Conservation (phyloP, 805 yeast genomes). For the Ogataea pini region DNA sequence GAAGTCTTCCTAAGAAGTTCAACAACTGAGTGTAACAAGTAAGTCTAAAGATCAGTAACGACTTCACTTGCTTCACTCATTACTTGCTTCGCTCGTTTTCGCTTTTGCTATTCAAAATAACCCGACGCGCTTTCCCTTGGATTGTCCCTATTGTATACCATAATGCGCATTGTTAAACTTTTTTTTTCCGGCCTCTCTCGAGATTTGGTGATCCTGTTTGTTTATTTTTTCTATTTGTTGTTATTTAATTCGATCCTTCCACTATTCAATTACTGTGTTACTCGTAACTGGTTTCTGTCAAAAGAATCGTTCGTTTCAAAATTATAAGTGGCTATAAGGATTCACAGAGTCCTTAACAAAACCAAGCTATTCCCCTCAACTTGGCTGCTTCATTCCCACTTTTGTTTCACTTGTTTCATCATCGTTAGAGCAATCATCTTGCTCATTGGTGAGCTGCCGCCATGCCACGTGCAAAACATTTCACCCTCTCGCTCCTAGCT, state of each 20-base stretch:
- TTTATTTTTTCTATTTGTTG: not conserved
- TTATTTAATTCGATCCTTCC: not conserved
- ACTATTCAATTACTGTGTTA: not conserved
- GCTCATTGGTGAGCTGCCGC: too few species aligned
- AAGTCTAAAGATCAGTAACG: too few species aligned
- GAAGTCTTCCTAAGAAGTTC: too few species aligned
- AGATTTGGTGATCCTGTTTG: constrained; percentile 9
- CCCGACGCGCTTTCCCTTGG: not conserved
- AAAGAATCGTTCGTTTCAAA: not conserved
- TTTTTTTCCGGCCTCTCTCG: constrained; percentile 3
- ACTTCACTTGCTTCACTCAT: too few species aligned
- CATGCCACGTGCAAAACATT: not conserved
- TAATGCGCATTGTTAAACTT: not conserved
- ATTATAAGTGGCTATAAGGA: too few species aligned
- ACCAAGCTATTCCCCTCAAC: not conserved
- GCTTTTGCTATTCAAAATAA: too few species aligned
- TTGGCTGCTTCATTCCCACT: not conserved
- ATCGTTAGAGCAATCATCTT: too few species aligned
- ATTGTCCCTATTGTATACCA: not conserved
- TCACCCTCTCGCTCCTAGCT: not conserved
- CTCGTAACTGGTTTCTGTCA: not conserved
- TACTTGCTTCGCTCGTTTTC: too few species aligned
- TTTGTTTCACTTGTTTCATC: not conserved
- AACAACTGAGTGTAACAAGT: too few species aligned
- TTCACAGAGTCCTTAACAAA: too few species aligned